Evolutionary conservation across 1,284 basidiomycete species (phyloP).

Genomic region (Lentinus polychrous): DNA sequence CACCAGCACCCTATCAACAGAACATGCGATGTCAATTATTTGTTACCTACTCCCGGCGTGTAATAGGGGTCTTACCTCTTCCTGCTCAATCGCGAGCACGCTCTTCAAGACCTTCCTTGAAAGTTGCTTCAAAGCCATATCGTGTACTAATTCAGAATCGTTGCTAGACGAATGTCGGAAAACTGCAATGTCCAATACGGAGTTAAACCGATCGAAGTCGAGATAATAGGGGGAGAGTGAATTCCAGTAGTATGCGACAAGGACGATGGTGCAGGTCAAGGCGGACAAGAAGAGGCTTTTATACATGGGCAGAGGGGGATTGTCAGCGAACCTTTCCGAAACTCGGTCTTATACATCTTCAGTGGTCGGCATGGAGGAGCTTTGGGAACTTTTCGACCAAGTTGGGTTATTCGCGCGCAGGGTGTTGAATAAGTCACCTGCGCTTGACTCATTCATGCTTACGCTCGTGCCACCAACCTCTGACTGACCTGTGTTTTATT

Average conservation of each 20-base stretch:
- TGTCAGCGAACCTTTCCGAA: slow-evolving; percentile 1
- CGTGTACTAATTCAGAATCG: slow-evolving; percentile 3
- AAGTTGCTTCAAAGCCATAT: slow-evolving; percentile 23
- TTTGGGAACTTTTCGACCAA: slow-evolving; percentile 1
- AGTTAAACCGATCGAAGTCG: background rate
- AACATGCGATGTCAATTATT: background rate
- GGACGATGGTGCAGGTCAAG: slow-evolving; percentile 7
- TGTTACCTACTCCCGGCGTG: too few species aligned
- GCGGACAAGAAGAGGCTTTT: slow-evolving; percentile 13
- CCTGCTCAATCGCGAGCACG: slow-evolving; percentile 73
- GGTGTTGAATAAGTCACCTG: background rate
- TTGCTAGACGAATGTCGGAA: background rate
- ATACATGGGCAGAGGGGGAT: slow-evolving; percentile 14
- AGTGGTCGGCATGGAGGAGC: background rate
- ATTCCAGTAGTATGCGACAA: slow-evolving; percentile 8
- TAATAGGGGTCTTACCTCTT: slow-evolving; percentile 49
- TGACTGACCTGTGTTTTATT: too few species aligned
- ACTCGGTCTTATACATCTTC: background rate
- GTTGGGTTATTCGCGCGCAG: background rate
- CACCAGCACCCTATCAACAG: slow-evolving; percentile 77
- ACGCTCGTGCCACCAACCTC: too few species aligned
- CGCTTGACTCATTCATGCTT: too few species aligned
- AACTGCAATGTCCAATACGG: background rate
- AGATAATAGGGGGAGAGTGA: slow-evolving; percentile 7
- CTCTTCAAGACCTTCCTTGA: slow-evolving; percentile 73